Evolutionary conservation across 352 stramenopile species (phyloP), one percentile per base, ranked within the genome.

Genomic region (Pythium rhizo-oryzae): DNA sequence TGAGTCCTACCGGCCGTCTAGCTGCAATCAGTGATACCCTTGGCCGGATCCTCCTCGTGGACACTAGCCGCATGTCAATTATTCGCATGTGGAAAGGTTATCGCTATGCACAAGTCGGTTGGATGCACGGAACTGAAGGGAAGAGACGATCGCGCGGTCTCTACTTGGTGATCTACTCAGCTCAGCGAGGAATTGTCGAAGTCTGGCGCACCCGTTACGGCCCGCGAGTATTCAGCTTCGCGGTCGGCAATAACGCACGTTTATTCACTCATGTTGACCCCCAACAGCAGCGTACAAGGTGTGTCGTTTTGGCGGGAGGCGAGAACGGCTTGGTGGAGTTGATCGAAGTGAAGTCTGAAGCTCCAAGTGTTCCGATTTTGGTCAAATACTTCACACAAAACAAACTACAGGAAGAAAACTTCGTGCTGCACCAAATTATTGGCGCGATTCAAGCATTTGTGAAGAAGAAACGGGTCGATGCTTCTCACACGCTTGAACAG

Each of bases 41-140:
- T 35, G 87, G 87, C 5, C 79, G 87, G 12, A 83, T 96, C 68
- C 43, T 93, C 50, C 67, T 96, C 35, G 72, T 96, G 2, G 87
- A 96, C 60, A 96, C 84, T 3, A 84, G 75, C 37, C 80, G 84
- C 35, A 94, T 96, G 87, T 74, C 89, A 28, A 67, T 94, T 18
- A 89, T 94, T 69, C 82, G 87, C 23, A 92, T 96, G 78, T 96
- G 87, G 87, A 96, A 96, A 76, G 87, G 87, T 11, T 96, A 96
- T 68, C 84, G 87, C 7, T 91, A 92, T 65, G 87, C 85, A 1
- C 87, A 96, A 58, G 85, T 75, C 21, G 87, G 80, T 0, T 96
- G 87, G 87, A 93, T 96, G 81, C 83, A 93, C 67, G 81, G 81
- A 15, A 69, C 53, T 0, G 84, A 92, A 82, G 81, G 81, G 50